A percentile compares a stretch with the other conserved stretches of the same genome.
Evolutionary conservation across 2,329 filamentous ascomycete species (phyloP).

Genomic region (Monilinia polystroma): DNA sequence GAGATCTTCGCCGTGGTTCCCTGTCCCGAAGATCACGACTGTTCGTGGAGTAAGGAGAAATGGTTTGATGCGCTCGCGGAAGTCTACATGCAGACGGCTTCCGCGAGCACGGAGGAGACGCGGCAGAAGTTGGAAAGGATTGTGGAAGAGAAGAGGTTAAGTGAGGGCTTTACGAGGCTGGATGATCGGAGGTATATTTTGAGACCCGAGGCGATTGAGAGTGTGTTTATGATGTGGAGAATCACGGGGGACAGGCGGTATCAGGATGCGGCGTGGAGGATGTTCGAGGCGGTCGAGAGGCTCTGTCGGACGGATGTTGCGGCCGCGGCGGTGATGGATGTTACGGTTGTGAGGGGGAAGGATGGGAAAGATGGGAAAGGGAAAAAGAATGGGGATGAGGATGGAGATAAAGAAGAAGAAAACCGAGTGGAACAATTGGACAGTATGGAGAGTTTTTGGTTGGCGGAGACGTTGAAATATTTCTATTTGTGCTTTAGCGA

Average conservation of each 20-base stretch:
- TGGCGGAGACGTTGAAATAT: slow-evolving; percentile 67
- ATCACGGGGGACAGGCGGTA: slow-evolving; percentile 39
- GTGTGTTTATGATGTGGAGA: slow-evolving; percentile 59
- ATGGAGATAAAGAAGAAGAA: not conserved
- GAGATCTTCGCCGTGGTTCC: slow-evolving; percentile 50
- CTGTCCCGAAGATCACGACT: slow-evolving; percentile 32
- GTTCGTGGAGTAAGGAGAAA: slow-evolving; percentile 47
- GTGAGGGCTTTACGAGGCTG: slow-evolving; percentile 33
- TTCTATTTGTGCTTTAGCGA: slow-evolving; percentile 53
- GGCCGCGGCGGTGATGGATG: slow-evolving; percentile 46
- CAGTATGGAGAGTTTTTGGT: slow-evolving; percentile 59
- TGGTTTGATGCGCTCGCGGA: slow-evolving; percentile 45
- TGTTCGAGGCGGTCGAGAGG: slow-evolving; percentile 49
- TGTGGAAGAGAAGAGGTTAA: slow-evolving; percentile 27
- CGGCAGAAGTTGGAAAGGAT: slow-evolving; percentile 25
- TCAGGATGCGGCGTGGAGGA: slow-evolving; percentile 48
- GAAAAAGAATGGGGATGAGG: not conserved
- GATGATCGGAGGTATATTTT: slow-evolving; percentile 35
- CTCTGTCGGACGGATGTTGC: slow-evolving; percentile 46
- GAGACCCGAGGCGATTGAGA: slow-evolving; percentile 64
- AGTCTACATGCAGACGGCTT: not conserved
- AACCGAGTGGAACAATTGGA: not conserved
- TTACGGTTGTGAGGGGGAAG: slow-evolving; percentile 39
- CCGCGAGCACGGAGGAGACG: slow-evolving; percentile 12
- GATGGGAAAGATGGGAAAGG: slow-evolving; percentile 53